Evolutionary conservation across 768 basidiomycete genomes (phyloP).

Genomic region (Pseudohyphozyma bogoriensis): DNA sequence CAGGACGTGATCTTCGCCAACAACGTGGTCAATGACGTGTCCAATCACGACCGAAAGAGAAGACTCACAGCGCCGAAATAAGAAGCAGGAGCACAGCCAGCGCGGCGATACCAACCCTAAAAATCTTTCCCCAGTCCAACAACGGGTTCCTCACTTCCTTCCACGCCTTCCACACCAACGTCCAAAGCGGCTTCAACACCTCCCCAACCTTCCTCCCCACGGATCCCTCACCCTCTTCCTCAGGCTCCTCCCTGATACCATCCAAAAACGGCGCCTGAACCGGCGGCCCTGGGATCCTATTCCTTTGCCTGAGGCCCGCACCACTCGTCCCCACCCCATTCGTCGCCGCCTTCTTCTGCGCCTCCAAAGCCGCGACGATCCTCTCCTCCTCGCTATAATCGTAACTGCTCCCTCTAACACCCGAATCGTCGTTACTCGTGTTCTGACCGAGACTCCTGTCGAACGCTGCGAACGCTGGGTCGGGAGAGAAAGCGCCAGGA

Average conservation of each 20-base stretch:
- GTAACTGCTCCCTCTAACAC: slow-evolving; percentile 45
- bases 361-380: slow-evolving; percentile 21
- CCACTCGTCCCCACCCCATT: background rate
- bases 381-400: slow-evolving; percentile 70
- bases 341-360: slow-evolving; percentile 32
- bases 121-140: slow-evolving; percentile 18
- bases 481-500: slow-evolving; percentile 5
- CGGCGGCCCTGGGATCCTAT: background rate
- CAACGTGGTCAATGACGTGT: no score
- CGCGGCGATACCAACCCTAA: background rate
- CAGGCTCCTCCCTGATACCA: background rate
- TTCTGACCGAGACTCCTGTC: slow-evolving; percentile 8
- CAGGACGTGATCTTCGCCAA: background rate
- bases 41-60: background rate
- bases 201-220: slow-evolving; percentile 5
- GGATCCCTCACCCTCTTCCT: background rate
- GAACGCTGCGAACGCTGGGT: slow-evolving; percentile 21
- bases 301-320: background rate
- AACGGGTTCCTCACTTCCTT: slow-evolving; percentile 17
- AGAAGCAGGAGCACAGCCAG: background rate
- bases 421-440: background rate
- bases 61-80: background rate
- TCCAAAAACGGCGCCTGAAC: background rate
- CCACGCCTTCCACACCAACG: background rate
- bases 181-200: slow-evolving; percentile 9